Evolutionary conservation across 2,329 filamentous ascomycete genomes (phyloP).

Genomic region (Byssothecium circinans): DNA sequence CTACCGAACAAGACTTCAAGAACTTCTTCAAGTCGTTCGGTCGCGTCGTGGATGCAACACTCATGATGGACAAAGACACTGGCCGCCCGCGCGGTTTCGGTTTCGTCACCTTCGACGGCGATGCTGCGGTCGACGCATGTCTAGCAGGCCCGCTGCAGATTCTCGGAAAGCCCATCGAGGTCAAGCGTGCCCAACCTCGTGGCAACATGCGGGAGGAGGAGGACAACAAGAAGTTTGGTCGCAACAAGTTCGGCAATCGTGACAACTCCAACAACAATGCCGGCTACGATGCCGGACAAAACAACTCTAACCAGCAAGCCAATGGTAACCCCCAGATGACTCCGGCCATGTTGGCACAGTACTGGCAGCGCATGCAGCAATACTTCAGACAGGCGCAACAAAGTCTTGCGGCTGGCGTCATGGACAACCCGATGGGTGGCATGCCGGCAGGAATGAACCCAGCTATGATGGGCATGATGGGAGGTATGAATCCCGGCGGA

Average conservation of each 20-base stretch:
- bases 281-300: conserved; percentile 50
- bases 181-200: conserved; percentile 95
- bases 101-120: conserved; percentile 97
- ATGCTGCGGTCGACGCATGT: conserved; percentile 90
- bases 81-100: conserved; percentile 95
- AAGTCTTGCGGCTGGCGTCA: conserved; percentile 65
- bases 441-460: conserved; percentile 58
- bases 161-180: conserved; percentile 93
- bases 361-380: conserved; percentile 98
- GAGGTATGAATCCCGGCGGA: conserved; percentile 62
- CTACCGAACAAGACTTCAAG: conserved; percentile 92
- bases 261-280: conserved; percentile 28
- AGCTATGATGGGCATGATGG: conserved; percentile 51
- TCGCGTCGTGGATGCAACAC: conserved; percentile 90
- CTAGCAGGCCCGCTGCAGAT: conserved; percentile 85
- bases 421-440: conserved; percentile 32
- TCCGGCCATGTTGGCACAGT: conserved; percentile 96
- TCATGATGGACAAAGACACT: conserved; percentile 99
- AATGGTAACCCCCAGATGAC: conserved; percentile 67
- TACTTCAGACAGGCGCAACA: conserved; percentile 96
- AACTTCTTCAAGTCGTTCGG: conserved; percentile 97
- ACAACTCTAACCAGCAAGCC: conserved; percentile 48
- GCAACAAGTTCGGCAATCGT: conserved; percentile 42
- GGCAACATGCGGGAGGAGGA: conserved; percentile 94
- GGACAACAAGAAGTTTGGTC: conserved; percentile 55